Percentiles rank a stretch among this genome's conserved stretches.
Conservation (phyloP, 192 early-diverging fungal genomes). For the Obelidium mucronatum region DNA sequence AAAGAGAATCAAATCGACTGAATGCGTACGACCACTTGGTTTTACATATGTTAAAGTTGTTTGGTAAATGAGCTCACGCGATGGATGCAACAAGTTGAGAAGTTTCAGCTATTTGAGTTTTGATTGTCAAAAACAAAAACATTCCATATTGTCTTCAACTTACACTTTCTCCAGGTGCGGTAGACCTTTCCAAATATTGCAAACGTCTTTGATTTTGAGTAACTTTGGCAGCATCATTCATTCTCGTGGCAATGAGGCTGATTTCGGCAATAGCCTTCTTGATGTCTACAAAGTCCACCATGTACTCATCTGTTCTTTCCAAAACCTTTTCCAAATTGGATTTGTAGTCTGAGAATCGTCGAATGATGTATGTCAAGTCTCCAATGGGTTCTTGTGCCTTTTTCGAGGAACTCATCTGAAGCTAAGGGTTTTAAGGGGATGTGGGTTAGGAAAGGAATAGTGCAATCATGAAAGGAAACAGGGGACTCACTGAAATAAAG, state of each 20-base stretch:
- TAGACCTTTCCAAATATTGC: not conserved
- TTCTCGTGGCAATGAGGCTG: not conserved
- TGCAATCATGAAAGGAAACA: no score
- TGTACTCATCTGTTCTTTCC: not conserved
- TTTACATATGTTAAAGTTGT: constrained; percentile 1
- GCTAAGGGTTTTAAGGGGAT: not conserved
- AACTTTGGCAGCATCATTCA: constrained; percentile 13
- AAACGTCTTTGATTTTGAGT: not conserved
- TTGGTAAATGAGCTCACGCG: constrained; percentile 3
- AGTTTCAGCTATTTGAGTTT: not conserved
- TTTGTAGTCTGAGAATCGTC: constrained; percentile 13
- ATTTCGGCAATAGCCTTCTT: constrained; percentile 5
- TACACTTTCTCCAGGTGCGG: not conserved
- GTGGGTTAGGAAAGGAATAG: no score
- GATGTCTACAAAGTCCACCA: not conserved
- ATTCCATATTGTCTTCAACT: not conserved
- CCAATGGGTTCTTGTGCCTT: not conserved
- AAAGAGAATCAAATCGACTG: constrained; percentile 71
- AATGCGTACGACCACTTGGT: not conserved
- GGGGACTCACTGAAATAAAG: not conserved
- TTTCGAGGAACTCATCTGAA: not conserved
- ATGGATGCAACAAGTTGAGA: constrained; percentile 1
- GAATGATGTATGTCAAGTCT: not conserved
- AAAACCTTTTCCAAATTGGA: constrained; percentile 5
- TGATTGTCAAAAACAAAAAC: not conserved